Evolutionary conservation across 371 early-diverging fungal species (phyloP).

Genomic region (Syncephalastrum sp.): DNA sequence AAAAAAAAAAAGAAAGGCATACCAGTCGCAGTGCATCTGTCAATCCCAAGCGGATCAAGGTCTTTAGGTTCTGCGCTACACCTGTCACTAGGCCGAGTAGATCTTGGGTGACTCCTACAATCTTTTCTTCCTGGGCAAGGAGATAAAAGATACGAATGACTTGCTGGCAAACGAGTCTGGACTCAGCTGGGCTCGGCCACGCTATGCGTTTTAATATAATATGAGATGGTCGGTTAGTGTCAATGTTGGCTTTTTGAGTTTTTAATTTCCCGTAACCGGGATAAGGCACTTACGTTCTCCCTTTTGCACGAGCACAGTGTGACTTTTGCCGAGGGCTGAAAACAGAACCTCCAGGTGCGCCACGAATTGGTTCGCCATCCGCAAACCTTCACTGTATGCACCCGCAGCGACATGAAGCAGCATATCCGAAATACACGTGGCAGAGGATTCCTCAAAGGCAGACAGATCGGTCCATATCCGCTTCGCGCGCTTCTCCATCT

Average conservation of each 20-base stretch:
- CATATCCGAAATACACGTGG: conserved; percentile 96
- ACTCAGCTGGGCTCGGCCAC: conserved; percentile 73
- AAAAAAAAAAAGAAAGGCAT: conserved; percentile 19
- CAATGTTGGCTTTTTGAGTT: conserved; percentile 5
- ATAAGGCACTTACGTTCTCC: too few relatives aligned
- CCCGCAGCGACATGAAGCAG: conserved; percentile 88
- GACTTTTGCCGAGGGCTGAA: conserved; percentile 72
- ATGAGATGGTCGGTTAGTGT: not conserved
- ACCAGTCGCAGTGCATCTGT: conserved; percentile 85
- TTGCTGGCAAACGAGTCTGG: conserved; percentile 38
- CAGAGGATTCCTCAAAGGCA: conserved; percentile 94
- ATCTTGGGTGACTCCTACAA: conserved; percentile 80
- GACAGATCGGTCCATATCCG: conserved; percentile 90
- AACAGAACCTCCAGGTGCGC: conserved; percentile 90
- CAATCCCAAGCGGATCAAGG: conserved; percentile 78
- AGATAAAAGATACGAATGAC: conserved; percentile 32
- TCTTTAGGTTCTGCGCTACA: conserved; percentile 46
- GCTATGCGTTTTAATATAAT: conserved; percentile 33
- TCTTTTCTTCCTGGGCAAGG: conserved; percentile 63
- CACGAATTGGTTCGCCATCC: conserved; percentile 87
- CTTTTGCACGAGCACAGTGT: conserved; percentile 22
- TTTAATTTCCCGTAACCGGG: not conserved
- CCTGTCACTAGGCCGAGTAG: conserved; percentile 85
- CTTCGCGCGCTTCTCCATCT: conserved; percentile 75
- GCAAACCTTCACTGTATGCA: conserved; percentile 77